These are phyloP conservation scores for Kwoniella bestiolae DNA, from an alignment of 768 basidiomycete species.

Conservation along the genomic window DNA sequence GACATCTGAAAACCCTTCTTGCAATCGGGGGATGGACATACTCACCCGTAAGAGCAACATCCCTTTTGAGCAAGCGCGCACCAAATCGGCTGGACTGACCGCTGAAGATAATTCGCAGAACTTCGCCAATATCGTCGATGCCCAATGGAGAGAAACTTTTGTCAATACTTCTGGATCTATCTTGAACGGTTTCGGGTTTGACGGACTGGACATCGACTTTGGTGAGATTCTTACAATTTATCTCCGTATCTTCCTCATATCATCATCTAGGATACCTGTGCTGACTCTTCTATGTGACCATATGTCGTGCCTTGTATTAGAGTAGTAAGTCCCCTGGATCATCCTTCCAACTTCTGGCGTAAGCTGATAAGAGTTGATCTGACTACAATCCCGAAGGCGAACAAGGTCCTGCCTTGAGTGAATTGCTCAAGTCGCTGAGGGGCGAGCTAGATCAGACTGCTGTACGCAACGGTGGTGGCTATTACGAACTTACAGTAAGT, in stretches of 20 bases:
- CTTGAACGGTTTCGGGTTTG: constrained; percentile 86
- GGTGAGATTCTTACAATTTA: not conserved
- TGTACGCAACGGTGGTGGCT: not conserved
- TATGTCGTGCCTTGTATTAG: too few species aligned
- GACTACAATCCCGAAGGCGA: not conserved
- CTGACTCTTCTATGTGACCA: too few species aligned
- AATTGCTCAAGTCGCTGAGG: constrained; percentile 9
- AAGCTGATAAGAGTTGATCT: not conserved
- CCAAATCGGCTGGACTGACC: too few species aligned
- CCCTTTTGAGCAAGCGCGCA: too few species aligned
- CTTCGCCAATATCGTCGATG: constrained; percentile 76
- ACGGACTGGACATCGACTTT: constrained; percentile 62
- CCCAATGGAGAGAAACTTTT: constrained; percentile 70
- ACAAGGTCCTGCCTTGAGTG: constrained; percentile 9
- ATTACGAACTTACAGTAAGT: constrained; percentile 17
- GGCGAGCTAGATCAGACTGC: constrained; percentile 5
- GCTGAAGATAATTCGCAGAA: too few species aligned
- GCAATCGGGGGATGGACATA: constrained; percentile 84
- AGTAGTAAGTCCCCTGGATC: not conserved
- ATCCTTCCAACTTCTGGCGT: not conserved
- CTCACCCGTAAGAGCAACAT: constrained; percentile 27
- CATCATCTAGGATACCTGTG: too few species aligned
- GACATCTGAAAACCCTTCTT: constrained; percentile 66
- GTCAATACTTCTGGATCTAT: constrained; percentile 75
- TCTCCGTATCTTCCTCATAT: too few species aligned